A percentile compares a stretch with the other conserved stretches of the same genome.
Conservation (phyloP, 2,329 filamentous ascomycete species). For the Alternaria consortialis region DNA sequence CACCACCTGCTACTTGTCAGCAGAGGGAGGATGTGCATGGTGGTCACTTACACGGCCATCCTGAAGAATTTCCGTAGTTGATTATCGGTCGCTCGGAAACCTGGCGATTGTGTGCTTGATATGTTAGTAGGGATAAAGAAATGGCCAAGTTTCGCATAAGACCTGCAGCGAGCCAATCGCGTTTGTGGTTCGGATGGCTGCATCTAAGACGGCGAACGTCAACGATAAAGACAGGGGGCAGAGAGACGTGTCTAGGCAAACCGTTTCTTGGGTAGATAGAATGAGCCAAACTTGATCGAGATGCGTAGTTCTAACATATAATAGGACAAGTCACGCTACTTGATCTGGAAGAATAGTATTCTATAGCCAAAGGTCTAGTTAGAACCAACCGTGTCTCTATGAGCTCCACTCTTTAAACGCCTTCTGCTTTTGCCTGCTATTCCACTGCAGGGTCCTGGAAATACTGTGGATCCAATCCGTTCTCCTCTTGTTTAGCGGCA, state of each 20-base stretch:
- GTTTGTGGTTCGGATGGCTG: background rate
- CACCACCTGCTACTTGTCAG: background rate
- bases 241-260: background rate
- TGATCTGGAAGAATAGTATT: background rate
- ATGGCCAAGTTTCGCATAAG: background rate
- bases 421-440: conserved; percentile 81
- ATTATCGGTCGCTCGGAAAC: background rate
- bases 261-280: background rate
- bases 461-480: conserved; percentile 88
- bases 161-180: background rate
- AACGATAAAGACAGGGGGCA: background rate
- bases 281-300: background rate
- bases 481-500: conserved; percentile 72
- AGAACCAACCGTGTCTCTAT: conserved; percentile 10
- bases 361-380: background rate
- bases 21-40: background rate
- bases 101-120: background rate
- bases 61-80: too few species aligned
- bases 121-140: background rate
- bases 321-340: background rate
- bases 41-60: background rate
- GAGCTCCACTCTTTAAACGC: conserved; percentile 45
- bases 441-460: conserved; percentile 81
- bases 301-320: background rate
- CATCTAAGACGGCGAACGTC: background rate